Base-by-base conservation (phyloP, 2,329 filamentous ascomycete genomes). In the Aphanocladium album region DNA sequence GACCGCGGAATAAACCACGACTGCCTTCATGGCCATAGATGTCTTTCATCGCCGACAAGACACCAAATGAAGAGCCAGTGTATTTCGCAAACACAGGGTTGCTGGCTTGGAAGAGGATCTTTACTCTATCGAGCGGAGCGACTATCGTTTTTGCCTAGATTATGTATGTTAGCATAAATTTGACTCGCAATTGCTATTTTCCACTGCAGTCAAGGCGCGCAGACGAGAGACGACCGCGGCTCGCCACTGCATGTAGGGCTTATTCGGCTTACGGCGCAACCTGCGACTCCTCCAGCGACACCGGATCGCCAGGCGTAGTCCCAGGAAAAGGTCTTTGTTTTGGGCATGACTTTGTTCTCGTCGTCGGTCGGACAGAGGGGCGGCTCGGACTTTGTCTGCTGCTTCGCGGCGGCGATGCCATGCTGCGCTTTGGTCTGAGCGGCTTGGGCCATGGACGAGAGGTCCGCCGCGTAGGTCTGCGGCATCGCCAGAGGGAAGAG, bases 81-180 rank as follows among this genome's bases (percentile, higher is more conserved):
- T 98, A 99, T 76, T 96, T 96, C 58, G 89, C 84, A 72, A 96
- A 99, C 67, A 95, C 89, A 3, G 95, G 95, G 70, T 95, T 97
- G 70, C 89, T 91, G 57, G 95, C 89, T 74, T 99, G 95, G 77
- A 99, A 98, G 46, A 99, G 89, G 71, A 99, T 99, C 77, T 99
- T 99, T 70, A 99, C 95, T 66, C 95, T 89, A 76, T 99, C 95
- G 65, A 99, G 89, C 25, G 95, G 95, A 25, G 92, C 95, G 41
- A 99, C 96, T 7, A 96, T 81, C 0, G 93, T 97, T 81, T 99
- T 99, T 63, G 90, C 95, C 92, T 96, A 67, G 56, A 63, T 30
- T 11, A 2, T 25, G 12, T 3, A 12, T 47, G 49, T 60, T 47
- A 60, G 56, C 11, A 37, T 14, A 1, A 21, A 41, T 27, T 49